A percentile compares a stretch with the other conserved stretches of the same genome.
Conservation (phyloP, 495 filamentous ascomycete species). For the Podospora pseudopauciseta region DNA sequence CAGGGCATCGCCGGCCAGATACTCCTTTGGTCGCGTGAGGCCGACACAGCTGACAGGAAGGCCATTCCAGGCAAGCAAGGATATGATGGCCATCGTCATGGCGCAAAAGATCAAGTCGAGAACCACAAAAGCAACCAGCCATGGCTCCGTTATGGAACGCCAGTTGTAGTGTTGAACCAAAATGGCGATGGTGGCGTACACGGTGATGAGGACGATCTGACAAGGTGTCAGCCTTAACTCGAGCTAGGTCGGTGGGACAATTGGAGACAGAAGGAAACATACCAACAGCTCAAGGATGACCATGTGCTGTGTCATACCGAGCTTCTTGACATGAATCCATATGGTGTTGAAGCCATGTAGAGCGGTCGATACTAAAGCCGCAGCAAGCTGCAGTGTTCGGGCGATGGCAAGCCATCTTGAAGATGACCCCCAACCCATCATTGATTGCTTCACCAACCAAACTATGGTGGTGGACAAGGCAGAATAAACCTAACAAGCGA, state of each 20-base stretch:
- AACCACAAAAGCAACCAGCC: constrained; percentile 28
- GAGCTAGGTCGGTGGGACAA: neutral
- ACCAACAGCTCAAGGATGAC: constrained; percentile 38
- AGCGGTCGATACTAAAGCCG: constrained; percentile 25
- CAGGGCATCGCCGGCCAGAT: constrained; percentile 20
- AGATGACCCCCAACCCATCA: constrained; percentile 31
- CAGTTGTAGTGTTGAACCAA: constrained; percentile 30
- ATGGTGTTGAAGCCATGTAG: constrained; percentile 40
- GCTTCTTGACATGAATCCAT: constrained; percentile 25
- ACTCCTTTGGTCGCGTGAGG: constrained; percentile 24
- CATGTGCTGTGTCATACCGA: constrained; percentile 31
- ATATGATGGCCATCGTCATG: constrained; percentile 32
- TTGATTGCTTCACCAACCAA: constrained; percentile 9
- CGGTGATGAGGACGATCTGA: constrained; percentile 32
- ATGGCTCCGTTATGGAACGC: constrained; percentile 24
- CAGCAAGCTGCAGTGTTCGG: constrained; percentile 33
- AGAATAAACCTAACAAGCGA: neutral
- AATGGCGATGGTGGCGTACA: constrained; percentile 36
- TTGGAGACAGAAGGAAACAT: constrained; percentile 14
- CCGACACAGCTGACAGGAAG: constrained; percentile 37
- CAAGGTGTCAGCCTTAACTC: constrained; percentile 7
- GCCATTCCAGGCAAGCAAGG: constrained; percentile 31
- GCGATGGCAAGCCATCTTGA: constrained; percentile 35
- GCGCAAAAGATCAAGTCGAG: constrained; percentile 32
- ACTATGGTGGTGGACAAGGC: constrained; percentile 17